A percentile compares a stretch with the other conserved stretches of the same genome.
Conservation (phyloP, 129 eudicot genomes). For the Erigeron canadensis region DNA sequence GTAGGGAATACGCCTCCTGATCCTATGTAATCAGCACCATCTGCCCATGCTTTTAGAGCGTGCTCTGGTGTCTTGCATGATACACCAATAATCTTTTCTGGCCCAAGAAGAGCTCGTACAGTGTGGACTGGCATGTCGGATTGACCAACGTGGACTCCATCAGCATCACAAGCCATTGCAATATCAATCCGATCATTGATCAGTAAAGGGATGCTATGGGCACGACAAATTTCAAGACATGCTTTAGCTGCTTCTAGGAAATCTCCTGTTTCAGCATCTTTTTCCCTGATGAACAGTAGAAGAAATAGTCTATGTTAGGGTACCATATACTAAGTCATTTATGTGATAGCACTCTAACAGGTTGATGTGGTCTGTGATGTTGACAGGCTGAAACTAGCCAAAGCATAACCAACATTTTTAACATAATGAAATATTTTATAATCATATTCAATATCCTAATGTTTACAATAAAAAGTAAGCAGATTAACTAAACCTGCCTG, state of each 20-base stretch:
- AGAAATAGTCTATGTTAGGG: not conserved
- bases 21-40: conserved; percentile 90
- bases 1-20: conserved; percentile 93
- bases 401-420: not conserved
- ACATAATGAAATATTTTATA: not conserved
- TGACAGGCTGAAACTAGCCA: not conserved
- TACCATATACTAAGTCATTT: not conserved
- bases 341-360: not conserved
- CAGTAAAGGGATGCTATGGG: conserved; percentile 54
- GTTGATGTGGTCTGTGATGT: not conserved
- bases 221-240: conserved; percentile 62
- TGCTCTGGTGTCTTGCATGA: conserved; percentile 89
- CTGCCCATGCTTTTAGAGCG: conserved; percentile 70
- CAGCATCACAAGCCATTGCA: conserved; percentile 87
- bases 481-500: no score
- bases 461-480: no score
- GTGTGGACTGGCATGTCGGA: conserved; percentile 77
- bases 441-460: not conserved
- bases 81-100: conserved; percentile 82
- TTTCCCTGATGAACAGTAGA: conserved; percentile 56
- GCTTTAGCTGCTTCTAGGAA: conserved; percentile 79
- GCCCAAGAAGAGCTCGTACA: conserved; percentile 79
- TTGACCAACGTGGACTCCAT: conserved; percentile 91
- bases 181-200: conserved; percentile 82
- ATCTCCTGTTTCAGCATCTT: conserved; percentile 68